A percentile compares a stretch with the other conserved stretches of the same genome.
phyloP scores from a whole-genome alignment of 1,284 basidiomycete species.

The Apiotrichum laibachii region DNA sequence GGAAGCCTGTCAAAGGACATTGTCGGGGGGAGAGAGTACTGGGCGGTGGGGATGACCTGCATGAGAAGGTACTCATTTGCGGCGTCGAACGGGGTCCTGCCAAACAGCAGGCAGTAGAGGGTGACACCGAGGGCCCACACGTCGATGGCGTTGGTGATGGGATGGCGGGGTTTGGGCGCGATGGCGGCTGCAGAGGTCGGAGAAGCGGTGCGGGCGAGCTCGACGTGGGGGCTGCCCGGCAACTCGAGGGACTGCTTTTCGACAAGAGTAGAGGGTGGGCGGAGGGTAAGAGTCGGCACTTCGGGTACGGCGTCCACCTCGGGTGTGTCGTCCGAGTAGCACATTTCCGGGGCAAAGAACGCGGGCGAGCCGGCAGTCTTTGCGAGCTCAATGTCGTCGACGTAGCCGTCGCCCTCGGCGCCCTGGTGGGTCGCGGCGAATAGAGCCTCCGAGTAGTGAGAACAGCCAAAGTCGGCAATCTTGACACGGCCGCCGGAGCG shows the following conservation, averaged over 20 bases:
- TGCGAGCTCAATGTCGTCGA: conserved; percentile 82
- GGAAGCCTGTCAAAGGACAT: conserved; percentile 73
- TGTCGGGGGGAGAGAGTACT: conserved; percentile 66
- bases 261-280: conserved; percentile 31
- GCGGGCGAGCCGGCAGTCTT: conserved; percentile 95
- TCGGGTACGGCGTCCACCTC: conserved; percentile 30
- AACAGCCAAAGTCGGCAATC: conserved; percentile 97
- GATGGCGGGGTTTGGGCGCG: conserved; percentile 56
- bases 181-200: conserved; percentile 33
- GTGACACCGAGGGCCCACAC: conserved; percentile 99
- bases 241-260: not conserved
- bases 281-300: conserved; percentile 36
- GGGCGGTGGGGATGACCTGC: conserved; percentile 73
- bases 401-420: conserved; percentile 56
- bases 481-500: conserved; percentile 86
- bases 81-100: conserved; percentile 67
- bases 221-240: not conserved
- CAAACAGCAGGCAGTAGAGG: conserved; percentile 90
- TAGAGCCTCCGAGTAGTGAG: conserved; percentile 87
- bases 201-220: not conserved
- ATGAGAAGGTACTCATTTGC: conserved; percentile 78
- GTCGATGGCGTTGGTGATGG: conserved; percentile 92
- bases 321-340: too few relatives aligned
- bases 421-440: conserved; percentile 56
- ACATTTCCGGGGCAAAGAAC: conserved; percentile 96